Base-by-base conservation (phyloP, 2,329 filamentous ascomycete species). In the Talaromyces amestolkiae region DNA sequence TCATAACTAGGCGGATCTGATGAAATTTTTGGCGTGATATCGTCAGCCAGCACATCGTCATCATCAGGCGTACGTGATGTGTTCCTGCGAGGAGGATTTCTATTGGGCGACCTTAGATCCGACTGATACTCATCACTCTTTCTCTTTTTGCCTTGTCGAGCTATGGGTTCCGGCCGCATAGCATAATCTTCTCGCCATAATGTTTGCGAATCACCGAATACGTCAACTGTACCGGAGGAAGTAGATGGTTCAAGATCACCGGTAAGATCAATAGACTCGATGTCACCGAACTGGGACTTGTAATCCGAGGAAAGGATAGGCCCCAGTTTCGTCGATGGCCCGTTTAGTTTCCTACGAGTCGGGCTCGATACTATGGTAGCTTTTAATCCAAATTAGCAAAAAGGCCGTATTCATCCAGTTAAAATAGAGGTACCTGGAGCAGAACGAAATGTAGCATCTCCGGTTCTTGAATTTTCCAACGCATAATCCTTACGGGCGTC, bases 71-170 rank as follows among this genome's bases (percentile, higher is more conserved):
- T 73, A 45, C 31, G 49, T 2, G 63, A 60, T 15, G 19, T 13
- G 9, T 70, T 71, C 13, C 69, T 64, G 64, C 71, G 74, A 3
- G 69, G 67, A 15, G 67, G 54, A 65, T 71, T 67, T 35, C 74
- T 75, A n/a, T 69, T 72, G 2, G 77, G 73, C 2, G 75, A 77
- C 6, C 72, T 65, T 24, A 78, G 70, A 65, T 80, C 78, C 6
- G 74, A 76, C 43, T 74, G 72, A 64, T 80, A 80, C 65, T 83
- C 82, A 24, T 82, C 77, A 67, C 81, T 83, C 70, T 82, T 83
- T 60, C 82, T 75, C 70, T 83, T 84, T 70, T 79, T 82, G 5
- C 79, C 79, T 68, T 75, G 76, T 61, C 76, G 78, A 22, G 76
- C 71, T 22, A 69, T 33, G 24, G 79, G 77, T 47, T 75, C 74